Conservation (phyloP, 441 rosid genomes). For the Adansonia rubrostipa region DNA sequence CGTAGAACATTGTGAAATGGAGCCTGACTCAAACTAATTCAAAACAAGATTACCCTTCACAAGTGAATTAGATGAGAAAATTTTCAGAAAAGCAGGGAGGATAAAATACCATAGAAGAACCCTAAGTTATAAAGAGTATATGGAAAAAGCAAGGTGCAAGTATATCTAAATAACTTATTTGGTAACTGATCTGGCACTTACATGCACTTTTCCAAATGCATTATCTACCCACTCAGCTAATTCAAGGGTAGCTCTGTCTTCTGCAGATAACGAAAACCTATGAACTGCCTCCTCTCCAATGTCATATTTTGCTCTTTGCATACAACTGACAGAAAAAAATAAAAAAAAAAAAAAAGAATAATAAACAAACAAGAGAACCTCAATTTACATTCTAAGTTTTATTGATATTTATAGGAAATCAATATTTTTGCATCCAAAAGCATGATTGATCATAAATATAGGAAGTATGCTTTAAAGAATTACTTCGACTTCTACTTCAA, state of each 20-base stretch:
- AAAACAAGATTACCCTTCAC: neutral
- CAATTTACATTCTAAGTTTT: constrained; percentile 4
- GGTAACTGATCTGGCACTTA: constrained; percentile 48
- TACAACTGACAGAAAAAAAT: constrained; percentile 57
- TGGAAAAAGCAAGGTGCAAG: constrained; percentile 3
- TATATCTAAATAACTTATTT: constrained; percentile 17
- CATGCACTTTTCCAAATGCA: constrained; percentile 78
- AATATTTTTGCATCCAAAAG: constrained; percentile 15
- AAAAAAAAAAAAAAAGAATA: neutral
- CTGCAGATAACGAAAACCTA: constrained; percentile 94
- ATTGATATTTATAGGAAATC: constrained; percentile 20
- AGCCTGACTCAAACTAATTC: neutral
- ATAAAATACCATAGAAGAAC: constrained; percentile 11
- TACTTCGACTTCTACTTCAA: constrained; percentile 12
- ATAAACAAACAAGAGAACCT: constrained; percentile 35
- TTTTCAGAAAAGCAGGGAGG: constrained; percentile 8
- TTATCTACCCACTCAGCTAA: constrained; percentile 97
- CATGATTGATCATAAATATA: constrained; percentile 15
- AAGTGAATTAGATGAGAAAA: neutral
- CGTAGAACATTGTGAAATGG: neutral
- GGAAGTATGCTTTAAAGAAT: neutral
- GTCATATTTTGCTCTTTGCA: constrained; percentile 97
- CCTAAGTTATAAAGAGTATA: neutral
- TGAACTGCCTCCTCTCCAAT: constrained; percentile 97
- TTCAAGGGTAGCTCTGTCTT: constrained; percentile 98